phyloP scores from a whole-genome alignment of 192 early-diverging fungal genomes.

The Gorgonomyces haynaldii region DNA sequence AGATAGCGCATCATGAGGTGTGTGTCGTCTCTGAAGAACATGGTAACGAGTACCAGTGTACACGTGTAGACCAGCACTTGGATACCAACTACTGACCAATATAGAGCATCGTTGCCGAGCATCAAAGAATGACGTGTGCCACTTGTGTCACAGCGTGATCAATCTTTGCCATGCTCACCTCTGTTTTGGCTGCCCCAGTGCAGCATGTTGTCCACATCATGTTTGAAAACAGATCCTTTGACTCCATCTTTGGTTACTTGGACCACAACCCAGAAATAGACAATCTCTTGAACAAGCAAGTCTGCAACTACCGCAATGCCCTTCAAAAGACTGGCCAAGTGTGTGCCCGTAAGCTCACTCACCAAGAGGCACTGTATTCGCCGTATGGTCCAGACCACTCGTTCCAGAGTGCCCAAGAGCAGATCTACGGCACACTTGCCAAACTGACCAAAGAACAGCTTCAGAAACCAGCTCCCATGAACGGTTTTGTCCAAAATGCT shows the following conservation, averaged over 20 bases:
- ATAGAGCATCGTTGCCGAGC: too few relatives aligned
- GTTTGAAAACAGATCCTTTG: conserved; percentile 6
- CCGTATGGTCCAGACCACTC: conserved; percentile 5
- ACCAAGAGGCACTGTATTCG: background rate
- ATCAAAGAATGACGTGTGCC: too few relatives aligned
- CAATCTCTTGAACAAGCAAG: background rate
- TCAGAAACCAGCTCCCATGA: conserved; percentile 14
- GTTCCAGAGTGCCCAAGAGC: background rate
- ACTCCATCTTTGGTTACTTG: conserved; percentile 1
- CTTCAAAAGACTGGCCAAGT: background rate
- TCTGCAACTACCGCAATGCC: conserved; percentile 6
- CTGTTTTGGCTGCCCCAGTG: background rate
- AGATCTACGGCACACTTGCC: background rate
- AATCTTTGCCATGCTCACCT: too few relatives aligned
- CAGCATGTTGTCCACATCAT: conserved; percentile 9
- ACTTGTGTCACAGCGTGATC: too few relatives aligned
- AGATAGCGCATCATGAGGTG: too few relatives aligned
- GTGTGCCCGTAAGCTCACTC: background rate
- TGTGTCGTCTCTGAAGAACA: too few relatives aligned
- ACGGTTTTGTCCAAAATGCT: conserved; percentile 12
- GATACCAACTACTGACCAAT: too few relatives aligned
- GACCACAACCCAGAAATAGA: conserved; percentile 7
- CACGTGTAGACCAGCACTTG: too few relatives aligned
- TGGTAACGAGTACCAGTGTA: too few relatives aligned
- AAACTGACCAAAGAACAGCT: background rate